phyloP scores from a whole-genome alignment of 1,284 basidiomycete species.

The Papiliotrema nemorosa region DNA sequence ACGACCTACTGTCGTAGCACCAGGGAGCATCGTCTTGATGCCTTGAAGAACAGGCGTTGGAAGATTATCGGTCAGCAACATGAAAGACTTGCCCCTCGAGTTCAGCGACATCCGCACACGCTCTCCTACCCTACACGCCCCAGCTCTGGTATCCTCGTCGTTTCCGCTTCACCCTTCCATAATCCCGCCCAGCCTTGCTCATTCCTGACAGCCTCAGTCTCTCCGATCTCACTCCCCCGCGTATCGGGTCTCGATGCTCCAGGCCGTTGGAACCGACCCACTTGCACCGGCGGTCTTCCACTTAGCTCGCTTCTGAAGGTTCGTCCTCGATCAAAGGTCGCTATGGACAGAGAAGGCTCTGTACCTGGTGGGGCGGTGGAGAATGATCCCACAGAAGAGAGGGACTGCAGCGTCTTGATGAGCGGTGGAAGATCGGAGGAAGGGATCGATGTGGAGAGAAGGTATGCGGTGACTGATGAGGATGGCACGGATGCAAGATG shows the following conservation, averaged over 20 bases:
- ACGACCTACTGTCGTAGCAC: slow-evolving; percentile 56
- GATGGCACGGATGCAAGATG: slow-evolving; percentile 7
- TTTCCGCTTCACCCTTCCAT: slow-evolving; percentile 17
- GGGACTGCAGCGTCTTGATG: slow-evolving; percentile 16
- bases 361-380: slow-evolving; percentile 14
- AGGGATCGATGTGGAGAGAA: slow-evolving; percentile 34
- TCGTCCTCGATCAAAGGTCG: slow-evolving; percentile 19
- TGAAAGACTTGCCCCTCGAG: slow-evolving; percentile 17
- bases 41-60: slow-evolving; percentile 29
- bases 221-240: slow-evolving; percentile 30
- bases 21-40: slow-evolving; percentile 49
- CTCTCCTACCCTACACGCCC: slow-evolving; percentile 21
- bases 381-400: slow-evolving; percentile 33
- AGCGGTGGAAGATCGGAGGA: slow-evolving; percentile 14
- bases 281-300: slow-evolving; percentile 35
- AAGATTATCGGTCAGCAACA: slow-evolving; percentile 32
- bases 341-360: slow-evolving; percentile 30
- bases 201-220: slow-evolving; percentile 18
- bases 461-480: slow-evolving; percentile 20
- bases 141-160: slow-evolving; percentile 20
- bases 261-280: slow-evolving; percentile 41
- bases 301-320: slow-evolving; percentile 18
- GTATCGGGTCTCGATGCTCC: slow-evolving; percentile 27
- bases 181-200: slow-evolving; percentile 19
- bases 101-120: background rate